Base-by-base conservation (phyloP, 2,329 filamentous ascomycete genomes). In the Xylariaceae sp. region DNA sequence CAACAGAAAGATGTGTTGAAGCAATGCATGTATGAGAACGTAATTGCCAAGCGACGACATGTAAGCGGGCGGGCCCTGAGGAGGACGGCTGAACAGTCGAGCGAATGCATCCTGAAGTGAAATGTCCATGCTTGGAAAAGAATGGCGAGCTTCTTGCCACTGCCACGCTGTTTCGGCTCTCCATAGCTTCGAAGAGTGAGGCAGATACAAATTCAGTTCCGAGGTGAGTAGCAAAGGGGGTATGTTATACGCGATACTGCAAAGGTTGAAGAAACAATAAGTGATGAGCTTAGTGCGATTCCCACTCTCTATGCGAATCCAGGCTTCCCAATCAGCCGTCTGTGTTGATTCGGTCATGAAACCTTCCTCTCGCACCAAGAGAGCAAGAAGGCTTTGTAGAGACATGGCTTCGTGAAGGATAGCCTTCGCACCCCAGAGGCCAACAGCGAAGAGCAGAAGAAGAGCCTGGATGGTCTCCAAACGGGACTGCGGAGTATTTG, bases 1-100 rank as follows among this genome's bases (percentile, higher is more conserved):
- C 18, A 88, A 72, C 44, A 89, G 77, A 69, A 87, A 90, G 13
- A 90, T 86, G 62, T 89, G 86, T 66, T 90, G 88, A 9, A 90
- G 80, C 23, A 91, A 71, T 2, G 86, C 87, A 67, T 90, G 87
- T 2, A 90, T 87, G 39, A 91, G 76, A 6, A 89, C 81, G 64
- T 90, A 89, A 66, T 88, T 88, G 0, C 87, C 88, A 5, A 88
- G 73, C 0, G 84, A 83, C 0, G 82, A 84, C 58, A 84, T 75
- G 50, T 79, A 78, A 0, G 77, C 72, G 0, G 79, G 78, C 0
- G 81, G 75, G 0, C 75, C 76, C 61, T 82, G 78, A 1, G 76
- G 74, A 2, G 77, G 73, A 41, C 83, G 78, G 30, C 81, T 77
- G 41, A 87, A 77, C 0, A 87, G 73, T 47, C 80, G 74, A 4